Conservation (phyloP, 495 filamentous ascomycete genomes). For the Neurospora hispaniola region DNA sequence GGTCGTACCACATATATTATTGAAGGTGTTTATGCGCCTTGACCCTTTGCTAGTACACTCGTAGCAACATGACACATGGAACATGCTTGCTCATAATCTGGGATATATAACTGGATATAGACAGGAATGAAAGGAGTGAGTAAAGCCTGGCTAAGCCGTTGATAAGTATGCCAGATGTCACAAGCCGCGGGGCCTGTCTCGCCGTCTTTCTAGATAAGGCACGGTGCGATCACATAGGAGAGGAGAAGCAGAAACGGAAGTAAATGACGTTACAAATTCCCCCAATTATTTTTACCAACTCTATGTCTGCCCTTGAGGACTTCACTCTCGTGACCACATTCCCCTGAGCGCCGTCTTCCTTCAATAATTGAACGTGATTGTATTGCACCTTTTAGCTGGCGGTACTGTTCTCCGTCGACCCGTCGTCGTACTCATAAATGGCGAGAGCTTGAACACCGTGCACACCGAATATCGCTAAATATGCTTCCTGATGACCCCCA, state of each 20-base stretch:
- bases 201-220: conserved; percentile 20
- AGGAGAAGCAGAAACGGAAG: conserved; percentile 19
- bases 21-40: neutral
- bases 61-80: neutral
- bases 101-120: neutral
- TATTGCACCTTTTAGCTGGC: neutral
- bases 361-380: neutral
- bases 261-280: neutral
- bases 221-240: conserved; percentile 29
- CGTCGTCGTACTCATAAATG: neutral
- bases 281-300: neutral
- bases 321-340: neutral
- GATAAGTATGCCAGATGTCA: neutral
- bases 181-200: conserved; percentile 38
- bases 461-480: neutral
- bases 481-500: neutral
- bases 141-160: neutral
- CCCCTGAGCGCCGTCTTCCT: neutral
- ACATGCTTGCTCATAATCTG: neutral
- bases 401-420: conserved; percentile 10
- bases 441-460: neutral
- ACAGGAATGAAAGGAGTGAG: neutral
- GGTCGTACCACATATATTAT: neutral
- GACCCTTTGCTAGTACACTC: neutral
- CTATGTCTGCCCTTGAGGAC: neutral